Base-by-base conservation (phyloP, 345 rosid genomes). In the Salix caprea region DNA sequence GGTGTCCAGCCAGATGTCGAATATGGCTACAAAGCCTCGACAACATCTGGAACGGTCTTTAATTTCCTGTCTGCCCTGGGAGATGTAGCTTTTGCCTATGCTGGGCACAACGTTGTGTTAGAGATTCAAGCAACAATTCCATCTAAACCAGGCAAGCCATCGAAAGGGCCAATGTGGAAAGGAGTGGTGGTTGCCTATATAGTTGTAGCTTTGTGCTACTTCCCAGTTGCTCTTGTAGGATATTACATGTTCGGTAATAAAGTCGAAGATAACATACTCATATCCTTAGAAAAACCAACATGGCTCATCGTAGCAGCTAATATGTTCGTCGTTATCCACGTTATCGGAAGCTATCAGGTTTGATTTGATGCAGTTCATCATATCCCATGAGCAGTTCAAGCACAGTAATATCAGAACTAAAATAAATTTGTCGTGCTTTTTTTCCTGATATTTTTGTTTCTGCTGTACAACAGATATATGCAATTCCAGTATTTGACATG, bases 81-180 rank as follows among this genome's bases (percentile, higher is more conserved):
- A 1, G 84, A 81, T 39, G 77, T 81, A 3, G 84, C 84, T 26
- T 81, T 81, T 60, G 84, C 84, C 11, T 77, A 81, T 48, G 84
- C 84, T 67, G 84, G 84, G 9, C 84, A 81, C 65, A 81, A 81
- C 40, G 84, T 81, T 13, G 84, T 81, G 56, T 40, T 81, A 48
- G 84, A 81, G 69, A 81, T 81, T 73, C 84, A 81, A 73, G 84
- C 84, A 23, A 76, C 84, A 28, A 81, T 81, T 19, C 84, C 80
- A 7, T 81, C 84, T 3, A 67, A 80, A 21, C 84, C 79, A 8
- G 84, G 77, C 32, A 81, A 73, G 40, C 84, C 84, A 73, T 81
- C 84, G 16, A 81, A 77, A 65, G 70, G 70, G 5, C 74, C 84
- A 6, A 81, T 81, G 84, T 81, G 84, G 84, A 81, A 23, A 62